phyloP scores from a whole-genome alignment of 208 protist genomes.

The Trypanosoma mega region DNA sequence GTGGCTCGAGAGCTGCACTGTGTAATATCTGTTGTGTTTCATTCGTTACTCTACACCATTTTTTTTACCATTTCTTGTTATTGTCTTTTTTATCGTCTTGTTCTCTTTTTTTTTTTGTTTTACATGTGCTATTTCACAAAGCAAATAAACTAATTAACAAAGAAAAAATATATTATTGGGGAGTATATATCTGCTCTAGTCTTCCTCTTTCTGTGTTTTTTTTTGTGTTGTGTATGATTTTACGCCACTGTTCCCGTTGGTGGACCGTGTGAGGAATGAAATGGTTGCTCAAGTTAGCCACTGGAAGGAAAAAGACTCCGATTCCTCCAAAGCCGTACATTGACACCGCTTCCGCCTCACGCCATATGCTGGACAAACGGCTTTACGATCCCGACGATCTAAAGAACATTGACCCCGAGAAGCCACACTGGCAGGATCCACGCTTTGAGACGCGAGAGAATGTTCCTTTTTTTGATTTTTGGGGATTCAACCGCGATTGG shows the following conservation, averaged over 20 bases:
- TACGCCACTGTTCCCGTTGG: too few relatives aligned
- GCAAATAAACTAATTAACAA: neutral
- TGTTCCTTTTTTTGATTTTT: constrained; percentile 86
- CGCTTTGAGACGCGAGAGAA: constrained; percentile 74
- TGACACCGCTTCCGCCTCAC: constrained; percentile 53
- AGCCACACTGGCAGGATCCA: constrained; percentile 86
- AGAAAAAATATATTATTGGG: constrained; percentile 9
- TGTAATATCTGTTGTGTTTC: too few relatives aligned
- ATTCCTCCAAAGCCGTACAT: constrained; percentile 89
- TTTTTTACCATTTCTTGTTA: too few relatives aligned
- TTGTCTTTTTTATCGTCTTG: constrained; percentile 1
- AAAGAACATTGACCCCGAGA: constrained; percentile 79
- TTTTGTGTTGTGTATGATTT: neutral
- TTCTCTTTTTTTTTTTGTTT: constrained; percentile 16
- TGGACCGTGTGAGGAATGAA: too few relatives aligned
- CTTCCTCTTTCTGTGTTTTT: constrained; percentile 11
- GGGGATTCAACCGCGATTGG: constrained; percentile 89
- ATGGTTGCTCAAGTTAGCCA: constrained; percentile 60
- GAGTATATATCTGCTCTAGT: constrained; percentile 1
- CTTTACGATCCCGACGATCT: constrained; percentile 69
- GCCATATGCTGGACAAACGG: constrained; percentile 71
- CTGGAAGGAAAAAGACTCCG: constrained; percentile 42
- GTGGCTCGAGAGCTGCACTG: too few relatives aligned
- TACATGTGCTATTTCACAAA: neutral
- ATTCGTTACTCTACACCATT: too few relatives aligned